phyloP scores from a whole-genome alignment of 169 alveolate species.

The Cryptosporidium ryanae region DNA sequence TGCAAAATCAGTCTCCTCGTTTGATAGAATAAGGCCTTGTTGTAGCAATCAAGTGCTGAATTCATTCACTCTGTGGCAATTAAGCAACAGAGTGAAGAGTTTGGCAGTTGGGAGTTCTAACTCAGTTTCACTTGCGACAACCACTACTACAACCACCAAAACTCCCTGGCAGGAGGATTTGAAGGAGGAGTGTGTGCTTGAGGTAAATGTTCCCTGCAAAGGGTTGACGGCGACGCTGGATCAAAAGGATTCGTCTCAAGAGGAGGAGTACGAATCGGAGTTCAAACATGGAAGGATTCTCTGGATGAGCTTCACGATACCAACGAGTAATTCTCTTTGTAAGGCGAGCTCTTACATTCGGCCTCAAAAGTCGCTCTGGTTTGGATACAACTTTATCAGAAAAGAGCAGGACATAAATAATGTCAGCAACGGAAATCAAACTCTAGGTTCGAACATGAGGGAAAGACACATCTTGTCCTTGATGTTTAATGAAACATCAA shows the following conservation, averaged over 20 bases:
- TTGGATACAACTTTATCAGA: conserved; percentile 15
- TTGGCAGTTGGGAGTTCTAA: background rate
- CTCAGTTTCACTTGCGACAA: conserved; percentile 12
- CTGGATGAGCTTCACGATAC: conserved; percentile 46
- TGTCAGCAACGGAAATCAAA: too few species aligned
- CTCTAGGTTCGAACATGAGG: background rate
- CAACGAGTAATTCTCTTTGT: background rate
- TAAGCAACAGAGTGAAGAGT: conserved; percentile 4
- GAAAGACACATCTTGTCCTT: conserved; percentile 19
- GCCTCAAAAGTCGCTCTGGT: conserved; percentile 15
- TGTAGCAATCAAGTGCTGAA: background rate
- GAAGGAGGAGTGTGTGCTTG: conserved; percentile 25
- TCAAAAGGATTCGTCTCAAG: background rate
- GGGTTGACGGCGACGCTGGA: conserved; percentile 4
- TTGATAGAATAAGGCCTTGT: conserved; percentile 48
- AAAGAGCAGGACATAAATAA: too few species aligned
- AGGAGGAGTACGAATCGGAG: background rate
- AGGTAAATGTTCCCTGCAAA: conserved; percentile 26
- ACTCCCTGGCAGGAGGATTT: conserved; percentile 52
- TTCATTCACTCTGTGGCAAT: conserved; percentile 55
- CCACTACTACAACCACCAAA: conserved; percentile 49
- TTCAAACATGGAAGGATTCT: conserved; percentile 29
- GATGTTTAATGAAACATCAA: conserved; percentile 29
- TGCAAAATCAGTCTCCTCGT: conserved; percentile 8
- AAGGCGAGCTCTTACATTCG: conserved; percentile 1